Conservation (phyloP, 2,329 filamentous ascomycete species). For the Lachnellula subtilissima region DNA sequence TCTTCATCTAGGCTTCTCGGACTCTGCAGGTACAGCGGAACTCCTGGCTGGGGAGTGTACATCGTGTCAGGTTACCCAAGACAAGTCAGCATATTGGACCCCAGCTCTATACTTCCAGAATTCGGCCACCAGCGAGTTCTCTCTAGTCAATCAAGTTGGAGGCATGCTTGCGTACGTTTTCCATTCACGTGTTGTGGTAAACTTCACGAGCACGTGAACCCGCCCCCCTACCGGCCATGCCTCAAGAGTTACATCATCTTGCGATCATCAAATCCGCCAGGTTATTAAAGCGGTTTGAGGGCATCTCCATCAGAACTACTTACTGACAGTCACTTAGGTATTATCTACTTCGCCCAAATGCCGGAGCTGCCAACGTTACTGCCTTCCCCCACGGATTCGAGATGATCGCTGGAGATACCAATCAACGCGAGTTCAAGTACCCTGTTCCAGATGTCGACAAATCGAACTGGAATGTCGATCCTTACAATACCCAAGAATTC, state of each 20-base stretch:
- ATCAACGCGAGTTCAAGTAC: constrained; percentile 62
- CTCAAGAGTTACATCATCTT: too few species aligned
- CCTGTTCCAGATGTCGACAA: constrained; percentile 63
- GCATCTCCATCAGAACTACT: background rate
- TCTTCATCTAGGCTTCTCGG: constrained; percentile 54
- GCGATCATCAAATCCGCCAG: background rate
- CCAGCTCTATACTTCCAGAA: constrained; percentile 50
- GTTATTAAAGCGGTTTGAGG: background rate
- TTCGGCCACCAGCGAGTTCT: constrained; percentile 36
- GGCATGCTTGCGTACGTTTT: constrained; percentile 76
- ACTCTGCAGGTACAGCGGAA: constrained; percentile 50
- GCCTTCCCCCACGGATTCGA: constrained; percentile 74
- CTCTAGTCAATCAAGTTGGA: constrained; percentile 68
- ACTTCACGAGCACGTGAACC: too few species aligned
- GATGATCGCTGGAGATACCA: constrained; percentile 74
- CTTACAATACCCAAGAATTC: constrained; percentile 58
- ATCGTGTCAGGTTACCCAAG: constrained; percentile 57
- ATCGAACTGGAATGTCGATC: constrained; percentile 58
- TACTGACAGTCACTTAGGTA: constrained; percentile 51
- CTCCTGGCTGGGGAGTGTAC: constrained; percentile 59
- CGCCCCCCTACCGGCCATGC: too few species aligned
- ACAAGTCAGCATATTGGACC: constrained; percentile 66
- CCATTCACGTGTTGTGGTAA: background rate
- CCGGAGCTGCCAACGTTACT: constrained; percentile 52
- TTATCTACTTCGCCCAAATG: constrained; percentile 68